Evolutionary conservation across 129 eudicot species (phyloP).

Genomic region (Centrapalus pauciflorus): DNA sequence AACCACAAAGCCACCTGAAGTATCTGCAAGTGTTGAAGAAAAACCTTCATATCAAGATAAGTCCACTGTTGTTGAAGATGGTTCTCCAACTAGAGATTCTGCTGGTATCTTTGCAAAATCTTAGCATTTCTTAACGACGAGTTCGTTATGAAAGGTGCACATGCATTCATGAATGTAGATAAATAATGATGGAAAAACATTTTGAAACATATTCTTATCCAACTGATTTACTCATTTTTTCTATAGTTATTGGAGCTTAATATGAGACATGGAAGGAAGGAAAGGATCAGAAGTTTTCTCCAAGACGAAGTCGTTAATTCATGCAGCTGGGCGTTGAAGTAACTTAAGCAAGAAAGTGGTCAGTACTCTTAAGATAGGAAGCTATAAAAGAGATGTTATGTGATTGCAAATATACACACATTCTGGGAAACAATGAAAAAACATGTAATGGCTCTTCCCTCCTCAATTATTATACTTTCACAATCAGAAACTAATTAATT

Average conservation of each 20-base stretch:
- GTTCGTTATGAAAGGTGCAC: not conserved
- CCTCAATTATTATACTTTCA: not conserved
- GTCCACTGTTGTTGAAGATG: constrained; percentile 30
- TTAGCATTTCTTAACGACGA: not conserved
- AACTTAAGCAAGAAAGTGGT: constrained; percentile 12
- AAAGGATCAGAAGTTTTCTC: constrained; percentile 19
- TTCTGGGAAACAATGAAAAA: not conserved
- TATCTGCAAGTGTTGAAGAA: constrained; percentile 25
- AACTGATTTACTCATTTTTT: constrained; percentile 13
- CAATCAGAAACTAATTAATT: not conserved
- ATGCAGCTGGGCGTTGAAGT: constrained; percentile 22
- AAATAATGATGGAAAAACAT: not conserved
- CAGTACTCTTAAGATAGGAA: not conserved
- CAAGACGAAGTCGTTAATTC: constrained; percentile 23
- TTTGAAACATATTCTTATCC: constrained; percentile 1
- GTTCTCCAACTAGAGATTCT: constrained; percentile 27
- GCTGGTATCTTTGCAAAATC: constrained; percentile 31
- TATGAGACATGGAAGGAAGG: constrained; percentile 31
- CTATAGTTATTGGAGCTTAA: constrained; percentile 33
- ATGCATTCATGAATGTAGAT: not conserved
- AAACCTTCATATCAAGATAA: constrained; percentile 20
- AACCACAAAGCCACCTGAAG: constrained; percentile 18
- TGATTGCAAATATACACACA: not conserved
- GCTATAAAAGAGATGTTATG: not conserved
- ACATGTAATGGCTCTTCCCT: not conserved